A percentile compares a stretch with the other conserved stretches of the same genome.
These are phyloP conservation scores for Talaromyces verruculosus DNA, from an alignment of 2,329 filamentous ascomycete species.

Conservation along the genomic window DNA sequence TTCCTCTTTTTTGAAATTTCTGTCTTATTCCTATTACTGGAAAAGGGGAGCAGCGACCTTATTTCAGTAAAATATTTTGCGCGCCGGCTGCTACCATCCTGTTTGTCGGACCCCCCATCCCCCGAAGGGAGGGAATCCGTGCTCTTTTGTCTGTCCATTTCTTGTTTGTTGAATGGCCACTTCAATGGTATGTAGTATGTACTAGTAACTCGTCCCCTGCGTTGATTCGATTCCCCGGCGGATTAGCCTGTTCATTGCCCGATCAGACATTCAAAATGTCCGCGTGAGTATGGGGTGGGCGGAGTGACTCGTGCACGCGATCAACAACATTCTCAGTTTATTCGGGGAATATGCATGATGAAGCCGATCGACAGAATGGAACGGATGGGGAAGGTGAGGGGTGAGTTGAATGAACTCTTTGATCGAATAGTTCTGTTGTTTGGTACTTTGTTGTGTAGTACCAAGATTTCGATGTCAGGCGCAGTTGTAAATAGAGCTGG, in stretches of 20 bases:
- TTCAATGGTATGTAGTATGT: background rate
- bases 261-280: slow-evolving; percentile 2
- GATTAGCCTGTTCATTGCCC: background rate
- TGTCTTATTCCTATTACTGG: background rate
- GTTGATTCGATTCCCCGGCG: background rate
- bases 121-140: background rate
- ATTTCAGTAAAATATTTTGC: background rate
- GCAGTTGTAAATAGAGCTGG: background rate
- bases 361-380: background rate
- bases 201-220: background rate
- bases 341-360: background rate
- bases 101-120: background rate
- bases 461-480: background rate
- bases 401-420: background rate
- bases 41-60: background rate
- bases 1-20: background rate
- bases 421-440: background rate
- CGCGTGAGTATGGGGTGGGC: slow-evolving; percentile 1
- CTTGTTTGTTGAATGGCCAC: background rate
- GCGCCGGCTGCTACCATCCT: background rate
- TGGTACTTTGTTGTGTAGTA: background rate
- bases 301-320: slow-evolving; percentile 5
- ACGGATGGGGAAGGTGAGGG: background rate
- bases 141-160: background rate
- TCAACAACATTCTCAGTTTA: background rate